A percentile compares a stretch with the other conserved stretches of the same genome.
Conservation (phyloP, 768 basidiomycete species). For the Trametes cubensis region DNA sequence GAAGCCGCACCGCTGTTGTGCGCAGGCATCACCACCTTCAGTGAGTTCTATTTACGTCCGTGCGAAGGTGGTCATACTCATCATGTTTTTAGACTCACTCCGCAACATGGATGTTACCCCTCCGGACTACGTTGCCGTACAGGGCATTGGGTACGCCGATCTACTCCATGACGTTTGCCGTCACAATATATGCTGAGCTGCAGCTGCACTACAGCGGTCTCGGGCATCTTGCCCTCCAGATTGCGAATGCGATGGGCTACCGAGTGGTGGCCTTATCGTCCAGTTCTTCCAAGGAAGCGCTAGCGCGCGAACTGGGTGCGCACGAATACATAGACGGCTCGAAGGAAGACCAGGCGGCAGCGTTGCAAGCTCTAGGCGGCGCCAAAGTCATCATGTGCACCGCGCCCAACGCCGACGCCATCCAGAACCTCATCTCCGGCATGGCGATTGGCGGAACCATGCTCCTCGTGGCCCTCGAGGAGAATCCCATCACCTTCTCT, state of each 20-base stretch:
- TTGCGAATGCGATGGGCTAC: constrained; percentile 41
- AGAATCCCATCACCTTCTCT: constrained; percentile 22
- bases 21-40: constrained; percentile 44
- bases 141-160: constrained; percentile 37
- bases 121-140: constrained; percentile 42
- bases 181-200: background rate
- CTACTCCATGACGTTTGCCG: background rate
- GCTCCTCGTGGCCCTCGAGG: constrained; percentile 25
- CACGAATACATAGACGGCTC: constrained; percentile 40
- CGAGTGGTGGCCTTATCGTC: constrained; percentile 40
- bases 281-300: constrained; percentile 33
- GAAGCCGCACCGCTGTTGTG: constrained; percentile 38
- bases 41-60: constrained; percentile 15
- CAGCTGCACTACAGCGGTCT: constrained; percentile 23
- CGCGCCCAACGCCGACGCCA: constrained; percentile 30
- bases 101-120: constrained; percentile 34
- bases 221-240: constrained; percentile 41
- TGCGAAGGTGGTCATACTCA: background rate
- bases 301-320: constrained; percentile 42
- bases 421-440: constrained; percentile 25
- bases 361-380: constrained; percentile 41
- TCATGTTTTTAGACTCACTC: constrained; percentile 25
- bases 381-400: constrained; percentile 42
- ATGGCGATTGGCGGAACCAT: constrained; percentile 29
- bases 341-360: constrained; percentile 33